These are phyloP conservation scores for Elaeis oleifera DNA, from an alignment of 202 grass and related monocot genomes.

Conservation along the genomic window DNA sequence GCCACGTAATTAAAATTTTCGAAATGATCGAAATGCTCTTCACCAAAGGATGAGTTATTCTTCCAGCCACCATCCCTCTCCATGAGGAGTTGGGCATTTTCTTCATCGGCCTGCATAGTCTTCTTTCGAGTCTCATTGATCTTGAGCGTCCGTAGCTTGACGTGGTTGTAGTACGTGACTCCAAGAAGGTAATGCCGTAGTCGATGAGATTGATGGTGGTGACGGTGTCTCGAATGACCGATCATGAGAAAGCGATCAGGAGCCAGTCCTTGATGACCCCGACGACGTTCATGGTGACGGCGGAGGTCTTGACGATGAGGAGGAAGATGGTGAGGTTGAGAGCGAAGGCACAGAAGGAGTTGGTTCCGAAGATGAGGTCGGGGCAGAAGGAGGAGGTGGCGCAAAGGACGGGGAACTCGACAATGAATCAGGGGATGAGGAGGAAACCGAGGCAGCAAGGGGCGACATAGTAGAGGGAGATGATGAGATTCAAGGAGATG, in stretches of 20 bases:
- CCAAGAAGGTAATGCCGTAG: slow-evolving; percentile 78
- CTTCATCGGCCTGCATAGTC: slow-evolving; percentile 66
- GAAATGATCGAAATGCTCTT: too few relatives aligned
- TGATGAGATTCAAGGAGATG: slow-evolving; percentile 93
- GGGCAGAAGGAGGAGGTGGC: slow-evolving; percentile 52
- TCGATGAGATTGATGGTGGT: slow-evolving; percentile 78
- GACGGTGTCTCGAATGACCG: slow-evolving; percentile 80
- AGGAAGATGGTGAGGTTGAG: slow-evolving; percentile 92
- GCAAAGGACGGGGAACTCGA: slow-evolving; percentile 66
- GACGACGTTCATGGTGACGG: slow-evolving; percentile 93
- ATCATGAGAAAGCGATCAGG: slow-evolving; percentile 95
- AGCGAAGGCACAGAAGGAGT: slow-evolving; percentile 89
- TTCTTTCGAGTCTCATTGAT: slow-evolving; percentile 88
- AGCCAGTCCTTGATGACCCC: slow-evolving; percentile 96
- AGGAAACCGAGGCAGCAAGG: slow-evolving; percentile 84
- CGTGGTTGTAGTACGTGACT: slow-evolving; percentile 89
- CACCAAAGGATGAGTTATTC: slow-evolving; percentile 23
- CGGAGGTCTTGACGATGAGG: slow-evolving; percentile 93
- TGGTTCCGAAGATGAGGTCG: slow-evolving; percentile 75
- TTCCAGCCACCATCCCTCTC: slow-evolving; percentile 37
- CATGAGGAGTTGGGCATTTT: slow-evolving; percentile 53
- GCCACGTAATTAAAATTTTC: too few relatives aligned
- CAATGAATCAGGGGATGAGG: slow-evolving; percentile 61
- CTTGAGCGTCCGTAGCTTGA: slow-evolving; percentile 85
- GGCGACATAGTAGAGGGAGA: slow-evolving; percentile 91